A percentile compares a stretch with the other conserved stretches of the same genome.
These are phyloP conservation scores for Syncephalastrum sp. DNA, from an alignment of 371 early-diverging fungal genomes.

Conservation along the genomic window DNA sequence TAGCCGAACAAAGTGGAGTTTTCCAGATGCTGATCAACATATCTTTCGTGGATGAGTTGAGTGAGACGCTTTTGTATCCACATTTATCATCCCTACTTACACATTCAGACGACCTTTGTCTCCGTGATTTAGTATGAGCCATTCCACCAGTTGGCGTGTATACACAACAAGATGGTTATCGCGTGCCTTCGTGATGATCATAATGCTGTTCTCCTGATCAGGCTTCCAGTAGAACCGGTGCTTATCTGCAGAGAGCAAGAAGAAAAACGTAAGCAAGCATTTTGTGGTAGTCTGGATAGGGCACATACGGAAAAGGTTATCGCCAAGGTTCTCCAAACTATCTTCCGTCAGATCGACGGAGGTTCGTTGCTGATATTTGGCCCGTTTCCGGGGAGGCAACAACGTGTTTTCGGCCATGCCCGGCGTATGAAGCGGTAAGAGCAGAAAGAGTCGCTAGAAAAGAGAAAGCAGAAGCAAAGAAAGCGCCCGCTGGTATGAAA, in stretches of 20 bases:
- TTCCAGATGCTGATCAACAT: conserved; percentile 68
- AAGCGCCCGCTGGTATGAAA: too few species aligned
- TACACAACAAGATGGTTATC: conserved; percentile 70
- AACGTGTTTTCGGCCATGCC: too few species aligned
- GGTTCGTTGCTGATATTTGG: too few species aligned
- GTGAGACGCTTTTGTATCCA: background rate
- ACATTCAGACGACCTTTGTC: conserved; percentile 59
- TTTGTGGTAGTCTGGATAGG: background rate
- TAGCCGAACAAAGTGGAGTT: conserved; percentile 58
- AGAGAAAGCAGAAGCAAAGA: conserved; percentile 1
- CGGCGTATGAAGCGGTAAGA: background rate
- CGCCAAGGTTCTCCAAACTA: too few species aligned
- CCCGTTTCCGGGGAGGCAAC: too few species aligned
- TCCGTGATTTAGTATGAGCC: conserved; percentile 67
- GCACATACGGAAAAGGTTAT: background rate
- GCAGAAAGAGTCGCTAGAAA: background rate
- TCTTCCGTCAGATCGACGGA: too few species aligned
- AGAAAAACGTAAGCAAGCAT: conserved; percentile 21
- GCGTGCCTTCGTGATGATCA: conserved; percentile 89
- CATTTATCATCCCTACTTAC: conserved; percentile 26
- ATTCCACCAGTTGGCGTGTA: conserved; percentile 77
- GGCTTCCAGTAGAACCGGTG: too few species aligned
- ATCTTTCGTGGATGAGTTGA: conserved; percentile 24
- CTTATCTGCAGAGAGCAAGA: too few species aligned
- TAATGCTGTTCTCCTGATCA: conserved; percentile 26